Conservation (phyloP, 1,284 basidiomycete genomes). For the Neonothopanus nambi region DNA sequence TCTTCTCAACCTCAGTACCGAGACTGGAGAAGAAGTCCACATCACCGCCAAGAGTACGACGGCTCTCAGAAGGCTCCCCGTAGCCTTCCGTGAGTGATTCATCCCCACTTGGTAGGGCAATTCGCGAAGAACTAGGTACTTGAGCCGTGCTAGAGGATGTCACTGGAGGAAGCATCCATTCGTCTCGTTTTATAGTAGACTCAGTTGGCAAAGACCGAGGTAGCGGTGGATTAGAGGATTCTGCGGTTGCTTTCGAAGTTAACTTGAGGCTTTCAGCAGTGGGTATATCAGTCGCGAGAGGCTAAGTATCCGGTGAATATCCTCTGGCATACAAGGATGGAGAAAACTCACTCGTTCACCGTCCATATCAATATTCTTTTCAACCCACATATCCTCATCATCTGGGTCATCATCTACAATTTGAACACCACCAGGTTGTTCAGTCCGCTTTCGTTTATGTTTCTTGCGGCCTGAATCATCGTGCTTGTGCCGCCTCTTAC, state of each 20-base stretch:
- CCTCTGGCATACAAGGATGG: background rate
- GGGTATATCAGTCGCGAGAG: slow-evolving; percentile 74
- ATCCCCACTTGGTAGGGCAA: slow-evolving; percentile 35
- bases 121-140: slow-evolving; percentile 17
- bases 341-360: slow-evolving; percentile 62
- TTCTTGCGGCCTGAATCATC: slow-evolving; percentile 22
- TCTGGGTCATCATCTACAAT: slow-evolving; percentile 73
- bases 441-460: slow-evolving; percentile 34
- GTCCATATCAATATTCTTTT: slow-evolving; percentile 82
- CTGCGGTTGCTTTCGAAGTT: slow-evolving; percentile 53
- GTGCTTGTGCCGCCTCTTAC: slow-evolving; percentile 11
- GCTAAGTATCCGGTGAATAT: slow-evolving; percentile 35
- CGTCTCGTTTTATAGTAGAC: slow-evolving; percentile 66
- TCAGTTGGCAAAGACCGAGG: slow-evolving; percentile 47
- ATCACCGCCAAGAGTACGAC: slow-evolving; percentile 50
- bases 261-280: slow-evolving; percentile 73
- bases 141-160: slow-evolving; percentile 9
- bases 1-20: slow-evolving; percentile 75
- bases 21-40: slow-evolving; percentile 87
- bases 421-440: slow-evolving; percentile 27
- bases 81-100: slow-evolving; percentile 71
- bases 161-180: slow-evolving; percentile 80
- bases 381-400: slow-evolving; percentile 76
- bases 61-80: slow-evolving; percentile 54
- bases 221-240: slow-evolving; percentile 43